phyloP scores from a whole-genome alignment of 495 filamentous ascomycete species.

The Penicillium soppii region DNA sequence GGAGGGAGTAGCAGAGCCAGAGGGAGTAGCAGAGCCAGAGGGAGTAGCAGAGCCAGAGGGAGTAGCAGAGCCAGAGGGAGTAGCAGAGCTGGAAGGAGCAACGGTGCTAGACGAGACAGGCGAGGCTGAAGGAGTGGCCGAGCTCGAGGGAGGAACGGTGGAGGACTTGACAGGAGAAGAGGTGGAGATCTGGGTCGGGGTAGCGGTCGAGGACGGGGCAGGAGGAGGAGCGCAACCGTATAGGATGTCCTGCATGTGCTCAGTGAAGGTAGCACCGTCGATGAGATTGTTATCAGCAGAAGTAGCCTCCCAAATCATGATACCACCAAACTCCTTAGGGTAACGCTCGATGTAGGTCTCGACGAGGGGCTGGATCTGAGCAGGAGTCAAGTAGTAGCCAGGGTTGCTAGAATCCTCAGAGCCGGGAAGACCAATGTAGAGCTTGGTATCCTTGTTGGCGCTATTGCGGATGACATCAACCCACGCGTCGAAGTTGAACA shows the following conservation, averaged over 20 bases:
- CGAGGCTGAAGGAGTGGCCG: conserved; percentile 17
- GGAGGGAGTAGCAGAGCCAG: not conserved
- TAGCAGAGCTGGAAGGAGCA: conserved; percentile 3
- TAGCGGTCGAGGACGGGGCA: conserved; percentile 16
- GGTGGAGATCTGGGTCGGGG: conserved; percentile 16
- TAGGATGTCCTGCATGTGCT: conserved; percentile 45
- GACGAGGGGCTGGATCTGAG: conserved; percentile 50
- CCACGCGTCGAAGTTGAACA: conserved; percentile 67
- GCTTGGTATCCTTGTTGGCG: conserved; percentile 60
- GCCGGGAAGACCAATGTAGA: conserved; percentile 64
- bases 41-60: not conserved
- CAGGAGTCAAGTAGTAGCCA: conserved; percentile 46
- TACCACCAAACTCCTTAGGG: conserved; percentile 60
- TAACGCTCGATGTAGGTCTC: conserved; percentile 48
- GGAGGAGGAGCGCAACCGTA: conserved; percentile 29
- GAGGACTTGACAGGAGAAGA: conserved; percentile 13
- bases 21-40: not conserved
- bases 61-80: not conserved
- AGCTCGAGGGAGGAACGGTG: conserved; percentile 11
- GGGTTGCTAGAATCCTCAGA: conserved; percentile 27
- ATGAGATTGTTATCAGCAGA: conserved; percentile 47
- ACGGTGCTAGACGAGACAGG: not conserved
- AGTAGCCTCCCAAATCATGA: conserved; percentile 74
- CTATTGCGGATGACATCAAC: conserved; percentile 57
- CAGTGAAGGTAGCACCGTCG: conserved; percentile 41